Evolutionary conservation across 768 basidiomycete species (phyloP).

Genomic region (Auricularia auricula-judae): DNA sequence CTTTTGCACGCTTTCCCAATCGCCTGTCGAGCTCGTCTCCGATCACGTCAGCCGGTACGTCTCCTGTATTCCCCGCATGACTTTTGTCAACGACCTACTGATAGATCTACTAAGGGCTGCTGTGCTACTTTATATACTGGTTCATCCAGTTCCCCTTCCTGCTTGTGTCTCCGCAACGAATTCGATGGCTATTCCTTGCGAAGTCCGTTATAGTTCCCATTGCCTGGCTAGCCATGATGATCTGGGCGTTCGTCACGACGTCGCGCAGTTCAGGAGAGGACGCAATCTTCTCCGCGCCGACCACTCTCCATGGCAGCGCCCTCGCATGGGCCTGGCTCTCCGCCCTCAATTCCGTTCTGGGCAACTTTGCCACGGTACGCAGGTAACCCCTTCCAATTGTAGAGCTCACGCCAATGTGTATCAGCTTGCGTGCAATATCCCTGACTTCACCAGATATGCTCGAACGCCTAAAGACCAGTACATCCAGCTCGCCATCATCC

Average conservation of each 20-base stretch:
- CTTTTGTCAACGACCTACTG: too few species aligned
- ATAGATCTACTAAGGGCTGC: conserved; percentile 19
- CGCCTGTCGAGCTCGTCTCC: conserved; percentile 41
- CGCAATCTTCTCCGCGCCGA: conserved; percentile 44
- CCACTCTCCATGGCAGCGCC: conserved; percentile 39
- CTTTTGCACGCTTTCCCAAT: conserved; percentile 52
- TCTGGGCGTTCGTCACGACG: conserved; percentile 67
- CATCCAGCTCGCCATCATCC: conserved; percentile 66
- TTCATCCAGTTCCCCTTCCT: conserved; percentile 65
- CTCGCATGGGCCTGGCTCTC: conserved; percentile 73
- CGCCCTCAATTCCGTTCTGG: conserved; percentile 66
- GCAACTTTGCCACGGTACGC: conserved; percentile 47
- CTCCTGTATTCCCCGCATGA: too few species aligned
- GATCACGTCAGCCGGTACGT: conserved; percentile 44
- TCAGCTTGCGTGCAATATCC: conserved; percentile 41
- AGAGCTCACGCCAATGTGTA: too few species aligned
- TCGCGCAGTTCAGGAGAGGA: conserved; percentile 34
- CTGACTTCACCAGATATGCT: conserved; percentile 85
- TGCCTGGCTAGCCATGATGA: conserved; percentile 50
- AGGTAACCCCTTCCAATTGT: neutral
- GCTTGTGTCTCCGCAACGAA: conserved; percentile 59
- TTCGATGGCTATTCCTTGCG: conserved; percentile 63
- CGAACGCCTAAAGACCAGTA: conserved; percentile 39
- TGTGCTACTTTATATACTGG: conserved; percentile 74
- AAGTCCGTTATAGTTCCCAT: conserved; percentile 35